Evolutionary conservation across 139 green algal species (phyloP), one percentile per base, ranked within the genome.

Genomic region (Auxenochlorella pyrenoidosa): DNA sequence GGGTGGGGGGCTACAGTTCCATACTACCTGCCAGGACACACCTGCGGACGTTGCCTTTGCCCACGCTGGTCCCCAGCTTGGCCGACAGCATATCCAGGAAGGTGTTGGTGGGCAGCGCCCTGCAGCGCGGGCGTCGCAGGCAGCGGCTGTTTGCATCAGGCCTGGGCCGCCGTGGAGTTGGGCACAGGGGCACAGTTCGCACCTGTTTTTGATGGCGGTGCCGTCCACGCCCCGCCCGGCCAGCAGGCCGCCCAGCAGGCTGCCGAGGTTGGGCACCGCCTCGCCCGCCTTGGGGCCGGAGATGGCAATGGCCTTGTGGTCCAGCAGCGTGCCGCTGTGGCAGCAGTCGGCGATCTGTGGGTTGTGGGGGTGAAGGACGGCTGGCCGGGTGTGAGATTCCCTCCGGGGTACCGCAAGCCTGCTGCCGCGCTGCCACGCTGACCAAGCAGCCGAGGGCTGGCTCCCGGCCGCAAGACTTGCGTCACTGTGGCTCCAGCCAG

Each of bases 301-400:
- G 83, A 96, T 94, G 41, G 88, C 79, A 32, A 83, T 32, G 51
- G 93, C 77, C 2, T 72, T 72, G 84, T 95, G 90, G 79, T 96
- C 94, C 58, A 96, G 88, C 68, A 96, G 66, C 24, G 87, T 88
- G 34, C 91, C 93, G 66, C 87, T 92, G 90, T 97, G 94, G 91
- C 94, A 97, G 88, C 92, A 96, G 89, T 97, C 94, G 65, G 92
- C 80, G 0, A 30, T 24, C 54, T 63, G 54, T 24, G 54, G 54
- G 18, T 24, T 6, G 47, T 18, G 47, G 10, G 6, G 47, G 8
- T 18, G 47, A 10, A 6, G 47, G 47, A 10, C 6, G 47, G 47
- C 47, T n/a, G 47, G 47, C 47, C 47, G 10, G 47, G 47, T 10
- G 10, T 54, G 47, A 54, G 47, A n/a, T n/a, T n/a, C n/a, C n/a